Percentiles rank a stretch among this genome's conserved stretches.
These are phyloP conservation scores for Lunularia cruciata DNA, from an alignment of 225 moss, liverwort and hornwort species.

Conservation along the genomic window DNA sequence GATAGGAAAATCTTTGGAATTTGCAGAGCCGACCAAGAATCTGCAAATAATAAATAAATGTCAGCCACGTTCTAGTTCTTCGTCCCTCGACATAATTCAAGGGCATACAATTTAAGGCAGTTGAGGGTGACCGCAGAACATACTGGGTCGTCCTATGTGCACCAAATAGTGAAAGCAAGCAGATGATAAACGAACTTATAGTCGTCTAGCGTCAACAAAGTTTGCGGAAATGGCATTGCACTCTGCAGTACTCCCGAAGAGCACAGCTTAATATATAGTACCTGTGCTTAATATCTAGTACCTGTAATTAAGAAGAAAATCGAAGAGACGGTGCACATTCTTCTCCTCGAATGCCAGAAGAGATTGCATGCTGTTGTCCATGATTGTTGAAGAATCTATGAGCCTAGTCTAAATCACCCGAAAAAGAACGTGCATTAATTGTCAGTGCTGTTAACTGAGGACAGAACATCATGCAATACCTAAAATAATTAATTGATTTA, in stretches of 20 bases:
- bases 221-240: neutral
- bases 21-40: slow-evolving; percentile 59
- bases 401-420: slow-evolving; percentile 58
- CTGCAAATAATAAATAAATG: no score
- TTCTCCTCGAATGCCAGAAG: slow-evolving; percentile 68
- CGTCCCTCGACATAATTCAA: no score
- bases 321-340: slow-evolving; percentile 80
- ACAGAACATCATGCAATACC: no score
- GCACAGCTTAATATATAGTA: no score
- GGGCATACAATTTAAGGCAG: no score
- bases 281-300: no score
- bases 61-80: no score
- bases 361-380: slow-evolving; percentile 72
- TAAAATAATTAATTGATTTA: no score
- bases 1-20: slow-evolving; percentile 74
- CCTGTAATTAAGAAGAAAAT: slow-evolving; percentile 94
- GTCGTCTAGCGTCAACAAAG: neutral
- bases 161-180: neutral
- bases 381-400: slow-evolving; percentile 56
- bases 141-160: no score
- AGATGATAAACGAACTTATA: neutral
- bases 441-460: no score
- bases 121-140: no score
- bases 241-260: neutral
- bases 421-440: no score